Percentiles rank a stretch among this genome's conserved stretches.
Conservation (phyloP, 2,329 filamentous ascomycete genomes). For the Fusarium piperis region DNA sequence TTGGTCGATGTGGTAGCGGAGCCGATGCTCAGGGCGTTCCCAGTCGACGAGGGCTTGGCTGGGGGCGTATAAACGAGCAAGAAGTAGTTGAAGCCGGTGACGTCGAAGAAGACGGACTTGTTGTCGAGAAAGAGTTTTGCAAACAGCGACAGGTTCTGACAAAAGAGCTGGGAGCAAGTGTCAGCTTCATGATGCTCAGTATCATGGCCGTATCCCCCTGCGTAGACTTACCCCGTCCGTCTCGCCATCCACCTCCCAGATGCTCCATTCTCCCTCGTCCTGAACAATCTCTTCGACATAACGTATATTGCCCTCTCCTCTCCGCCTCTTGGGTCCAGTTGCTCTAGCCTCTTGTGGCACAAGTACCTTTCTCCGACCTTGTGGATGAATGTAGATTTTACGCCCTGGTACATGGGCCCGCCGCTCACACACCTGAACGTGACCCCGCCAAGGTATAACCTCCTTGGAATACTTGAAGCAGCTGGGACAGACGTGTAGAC, state of each 20-base stretch:
- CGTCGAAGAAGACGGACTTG: conserved; percentile 98
- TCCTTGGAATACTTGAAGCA: conserved; percentile 92
- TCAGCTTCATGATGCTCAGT: conserved; percentile 5
- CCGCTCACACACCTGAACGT: conserved; percentile 67
- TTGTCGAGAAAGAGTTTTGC: conserved; percentile 98
- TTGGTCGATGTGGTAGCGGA: conserved; percentile 1
- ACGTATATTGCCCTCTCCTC: conserved; percentile 48
- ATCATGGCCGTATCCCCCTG: not conserved
- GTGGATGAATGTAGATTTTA: conserved; percentile 76
- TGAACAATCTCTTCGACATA: conserved; percentile 57
- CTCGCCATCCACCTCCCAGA: conserved; percentile 94
- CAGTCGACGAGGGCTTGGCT: conserved; percentile 19
- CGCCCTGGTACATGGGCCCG: conserved; percentile 67
- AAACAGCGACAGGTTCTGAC: conserved; percentile 94
- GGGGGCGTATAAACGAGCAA: conserved; percentile 78
- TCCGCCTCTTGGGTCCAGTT: conserved; percentile 51
- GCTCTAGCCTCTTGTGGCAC: conserved; percentile 46
- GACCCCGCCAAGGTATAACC: conserved; percentile 65
- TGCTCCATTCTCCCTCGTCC: conserved; percentile 79
- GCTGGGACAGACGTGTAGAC: conserved; percentile 87
- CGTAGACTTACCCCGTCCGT: conserved; percentile 71
- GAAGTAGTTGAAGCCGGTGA: conserved; percentile 93
- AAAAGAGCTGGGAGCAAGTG: conserved; percentile 71
- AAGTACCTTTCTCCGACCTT: conserved; percentile 53
- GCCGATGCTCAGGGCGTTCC: not conserved